Evolutionary conservation across 2,329 filamentous ascomycete genomes (phyloP), one percentile per base, ranked within the genome.

Genomic region (Aspergillus viridinutans): DNA sequence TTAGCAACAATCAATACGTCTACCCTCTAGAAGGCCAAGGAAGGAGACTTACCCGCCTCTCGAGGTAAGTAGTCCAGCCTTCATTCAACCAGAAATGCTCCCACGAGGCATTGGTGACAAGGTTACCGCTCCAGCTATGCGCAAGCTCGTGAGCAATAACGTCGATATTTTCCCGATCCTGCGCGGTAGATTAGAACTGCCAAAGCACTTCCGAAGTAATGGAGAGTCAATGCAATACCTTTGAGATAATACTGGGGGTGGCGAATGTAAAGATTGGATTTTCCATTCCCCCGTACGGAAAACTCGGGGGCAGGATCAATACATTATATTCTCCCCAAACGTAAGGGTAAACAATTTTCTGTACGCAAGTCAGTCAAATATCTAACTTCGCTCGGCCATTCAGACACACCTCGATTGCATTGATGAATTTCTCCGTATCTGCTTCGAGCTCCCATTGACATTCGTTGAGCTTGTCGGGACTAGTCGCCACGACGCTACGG

Each of bases 251-350:
- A 38, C 92, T 96, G 1, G 93, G 93, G 1, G 94, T 97, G 1
- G 92, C 93, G 72, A 96, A 97, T 0, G 94, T 97, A 76, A 90
- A 96, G 53, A 96, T 86, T 0, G 92, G 92, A 71, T 97, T 96
- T 74, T 96, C 92, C 83, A 77, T 76, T 75, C 88, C 89, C 67
- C 90, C 91, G 67, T 94, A 95, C 0, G 91, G 91, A 72, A 96
- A 97, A 64, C 89, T 93, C 0, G 91, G 90, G 3, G 93, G 93
- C 32, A 97, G 80, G 3, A 97, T 88, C 23, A 97, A 80, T 9
- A 96, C 90, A 64, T 97, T 97, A 80, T 97, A 97, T 64, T 92
- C 87, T 17, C 90, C 92, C 94, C 94, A 99, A 57, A 85, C 85
- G 74, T 99, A 97, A 0, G 90, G 90, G 65, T 91, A 95, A 49